Evolutionary conservation across 1,139 yeast genomes (phyloP), one percentile per base, ranked within the genome.

Genomic region (Torulaspora globosa): DNA sequence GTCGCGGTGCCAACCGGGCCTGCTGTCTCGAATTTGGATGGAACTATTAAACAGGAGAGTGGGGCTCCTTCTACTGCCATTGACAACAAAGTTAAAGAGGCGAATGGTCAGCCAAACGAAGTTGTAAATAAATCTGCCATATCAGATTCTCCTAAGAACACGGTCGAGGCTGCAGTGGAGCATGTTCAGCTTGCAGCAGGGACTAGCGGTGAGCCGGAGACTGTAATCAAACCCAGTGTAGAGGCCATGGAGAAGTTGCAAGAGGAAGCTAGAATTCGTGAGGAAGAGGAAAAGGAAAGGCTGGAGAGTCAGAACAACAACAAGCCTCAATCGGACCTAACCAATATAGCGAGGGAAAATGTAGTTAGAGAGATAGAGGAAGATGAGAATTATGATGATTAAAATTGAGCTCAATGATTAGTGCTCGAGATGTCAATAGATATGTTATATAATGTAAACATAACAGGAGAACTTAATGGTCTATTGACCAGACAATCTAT

Each of bases 371-470:
- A 81, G 55, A 81, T 86, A 21, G 90, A 83, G 43, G 95, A 85
- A 59, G 95, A 86, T 61, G 90, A 84, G 60, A 78, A 86, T 62
- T 86, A 86, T 62, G 95, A 86, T 62, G 94, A 84, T 48, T 88
- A 78, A 32, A 26, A 16, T 8, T n/a, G 36, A 34, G 28, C 18
- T 12, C 26, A 10, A 18, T 6, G 11, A 5, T 21, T 21, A 14
- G 12, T 9, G 36, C 36, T 34, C 16, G n/a, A 34, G 9, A 21
- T 23, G 26, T 23, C 36, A 34, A 34, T 34, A 34, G 36, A 21
- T 34, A 34, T 21, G 15, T 34, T 34, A 34, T 21, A 34, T 34
- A 34, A 21, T 23, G 28, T 34, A 34, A 34, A 34, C 28, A 34
- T 34, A n/a, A 26, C 29, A 26, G 27, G 27, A 24, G 9, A 24